Evolutionary conservation across 208 protist genomes (phyloP), one percentile per base, ranked within the genome.

Genomic region (Crithidia mellificae): DNA sequence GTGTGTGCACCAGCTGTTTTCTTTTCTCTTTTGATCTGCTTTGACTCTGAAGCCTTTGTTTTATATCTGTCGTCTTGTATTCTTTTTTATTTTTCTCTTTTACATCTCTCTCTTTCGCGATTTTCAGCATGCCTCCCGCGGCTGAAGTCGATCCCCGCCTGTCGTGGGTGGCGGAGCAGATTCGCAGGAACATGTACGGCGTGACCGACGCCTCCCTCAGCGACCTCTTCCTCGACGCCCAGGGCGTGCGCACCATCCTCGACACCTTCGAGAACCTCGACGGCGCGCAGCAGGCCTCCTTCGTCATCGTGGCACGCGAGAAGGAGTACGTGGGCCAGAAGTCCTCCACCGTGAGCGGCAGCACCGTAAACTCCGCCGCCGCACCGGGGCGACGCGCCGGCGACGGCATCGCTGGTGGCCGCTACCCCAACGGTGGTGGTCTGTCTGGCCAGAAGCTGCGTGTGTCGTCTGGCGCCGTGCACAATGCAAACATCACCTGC

Each of bases 401-500:
- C 47, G 39, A 62, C 15, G 32, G n/a, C n/a, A n/a, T 29, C 27
- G 54, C 61, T 0, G 29, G 29, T n/a, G 64, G 51, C 38, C 55
- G 27, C 17, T 30, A 57, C 41, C 43, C 20, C 62, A 52, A 43
- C 19, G 43, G 54, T 25, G 20, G 41, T 2, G 49, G 29, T 0
- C 41, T 38, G 4, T 54, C 61, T 19, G n/a, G n/a, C n/a, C 84
- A 80, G 67, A 84, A 81, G 66, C 74, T 96, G 20, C 76, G 79
- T 11, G 83, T 87, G 20, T 82, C 80, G 30, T 83, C 67, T 19
- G 78, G 77, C 12, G 74, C 85, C 15, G 78, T 96, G 78, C 64
- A 77, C 68, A 96, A 91, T 72, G 66, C 73, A 56, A 96, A 96
- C 66, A 90, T 96, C 54, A 93, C 91, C 20, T 86, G 85, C 52